Evolutionary conservation across 495 filamentous ascomycete species (phyloP), one percentile per base, ranked within the genome.

Genomic region (Massariosphaeria phaeospora): DNA sequence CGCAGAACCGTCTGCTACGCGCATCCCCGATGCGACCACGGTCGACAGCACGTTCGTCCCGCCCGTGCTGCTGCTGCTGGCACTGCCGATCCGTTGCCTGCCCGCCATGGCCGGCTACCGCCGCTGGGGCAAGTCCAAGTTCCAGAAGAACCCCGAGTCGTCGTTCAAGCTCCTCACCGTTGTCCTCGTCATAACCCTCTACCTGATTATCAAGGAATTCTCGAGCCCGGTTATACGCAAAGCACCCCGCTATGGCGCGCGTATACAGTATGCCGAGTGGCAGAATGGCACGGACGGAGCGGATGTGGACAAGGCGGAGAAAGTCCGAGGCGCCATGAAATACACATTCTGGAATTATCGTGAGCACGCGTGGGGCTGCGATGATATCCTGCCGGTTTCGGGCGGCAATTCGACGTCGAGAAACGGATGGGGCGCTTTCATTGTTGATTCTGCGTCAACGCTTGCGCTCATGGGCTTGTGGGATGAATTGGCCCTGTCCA

Each of bases 351-450:
- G 51, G 47, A 59, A 52, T 15, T 69, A 69, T 39, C 33, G 53
- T 23, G 41, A 59, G 36, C 34, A 57, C 23, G 63, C 64, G 3
- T 70, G 67, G 67, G 67, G 67, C 1, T 51, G 52, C 43, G 67
- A 70, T 36, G 66, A 65, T 35, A 59, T 70, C 25, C 34, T 31
- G 34, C 67, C 67, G 24, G 55, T 70, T 17, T 52, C 55, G 23
- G 67, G 67, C 2, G 58, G 41, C 0, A 45, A 40, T 18, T 36
- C 36, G 8, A 56, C 54, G 15, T 62, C 44, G 21, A 36, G 61
- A 9, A 67, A 70, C 34, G 67, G 67, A n/a, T 70, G 67, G 67
- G 67, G 66, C 5, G 66, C 62, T 11, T 70, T 68, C 44, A 65
- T 68, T n/a, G 63, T 70, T 1, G 67, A 70, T 18, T 54, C 64